Evolutionary conservation across 495 filamentous ascomycete genomes (phyloP), one percentile per base, ranked within the genome.

Genomic region (Penicillium waksmanii): DNA sequence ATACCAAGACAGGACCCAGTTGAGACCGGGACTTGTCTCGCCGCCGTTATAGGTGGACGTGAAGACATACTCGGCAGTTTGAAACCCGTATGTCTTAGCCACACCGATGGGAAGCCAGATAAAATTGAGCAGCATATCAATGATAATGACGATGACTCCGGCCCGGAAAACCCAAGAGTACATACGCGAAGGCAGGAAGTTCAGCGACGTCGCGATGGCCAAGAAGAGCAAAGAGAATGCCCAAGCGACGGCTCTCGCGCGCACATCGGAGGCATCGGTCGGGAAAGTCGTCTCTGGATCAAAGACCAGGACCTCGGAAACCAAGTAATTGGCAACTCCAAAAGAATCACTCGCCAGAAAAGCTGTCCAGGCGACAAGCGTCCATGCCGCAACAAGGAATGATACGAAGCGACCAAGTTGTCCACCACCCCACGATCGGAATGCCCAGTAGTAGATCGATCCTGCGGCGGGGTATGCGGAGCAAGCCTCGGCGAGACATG

Each of bases 391-490:
- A n/a, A 73, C 67, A 38, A 75, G 19, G 42, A 72, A 73, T 1
- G 71, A 72, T 42, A 75, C 40, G 44, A 75, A 72, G 6, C 72
- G 63, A 6, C 68, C 72, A 2, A 72, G 13, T 17, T 61, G 58
- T 38, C 66, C 65, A 53, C 68, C 70, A 19, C 72, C 70, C 68
- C 63, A 72, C 0, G 72, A 75, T 34, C 71, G 61, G 46, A 73
- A 73, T n/a, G 70, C 70, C 69, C 71, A 75, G 62, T 73, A 73
- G 65, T 75, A 75, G 33, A 72, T 73, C 3, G 71, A 75, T 10
- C 72, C 72, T 18, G 72, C 71, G 49, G 69, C 72, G 15, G 72
- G 68, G 33, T 72, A 73, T 40, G 56, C 60, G 18, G 70, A 73
- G 38, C 70, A 75, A 11, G 72, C 72, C 60, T 73, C 72, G 10